phyloP scores from a whole-genome alignment of 805 yeast species.

The Ogataea methylovora region DNA sequence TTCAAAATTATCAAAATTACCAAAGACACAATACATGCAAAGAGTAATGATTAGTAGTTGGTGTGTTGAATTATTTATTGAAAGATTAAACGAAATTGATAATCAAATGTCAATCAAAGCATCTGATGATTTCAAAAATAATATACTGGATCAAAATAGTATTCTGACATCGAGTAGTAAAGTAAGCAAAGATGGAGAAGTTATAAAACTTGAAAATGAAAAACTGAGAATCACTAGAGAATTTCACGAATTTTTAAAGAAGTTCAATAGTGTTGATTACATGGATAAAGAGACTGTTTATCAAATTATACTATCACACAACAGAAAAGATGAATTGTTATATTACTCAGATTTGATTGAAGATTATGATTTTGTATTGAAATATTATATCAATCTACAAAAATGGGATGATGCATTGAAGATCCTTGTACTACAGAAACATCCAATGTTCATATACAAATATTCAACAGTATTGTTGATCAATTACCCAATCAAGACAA shows the following conservation, averaged over 20 bases:
- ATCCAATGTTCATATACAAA: constrained; percentile 47
- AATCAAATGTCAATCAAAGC: constrained; percentile 11
- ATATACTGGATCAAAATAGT: neutral
- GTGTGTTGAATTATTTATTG: constrained; percentile 54
- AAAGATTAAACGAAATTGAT: constrained; percentile 36
- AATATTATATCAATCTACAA: constrained; percentile 59
- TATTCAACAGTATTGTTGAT: constrained; percentile 62
- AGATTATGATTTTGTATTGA: constrained; percentile 63
- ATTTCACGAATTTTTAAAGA: constrained; percentile 42
- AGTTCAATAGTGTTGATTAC: constrained; percentile 33
- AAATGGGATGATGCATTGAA: constrained; percentile 70
- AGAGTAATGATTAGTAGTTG: constrained; percentile 51
- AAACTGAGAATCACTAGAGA: constrained; percentile 23
- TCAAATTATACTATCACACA: constrained; percentile 62
- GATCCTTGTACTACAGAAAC: constrained; percentile 42
- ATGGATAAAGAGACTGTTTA: constrained; percentile 66
- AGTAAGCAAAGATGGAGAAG: neutral
- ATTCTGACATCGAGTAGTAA: neutral
- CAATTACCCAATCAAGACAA: constrained; percentile 62
- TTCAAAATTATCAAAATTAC: constrained; percentile 30
- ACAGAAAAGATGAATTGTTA: constrained; percentile 55
- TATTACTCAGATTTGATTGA: constrained; percentile 58
- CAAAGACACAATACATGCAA: constrained; percentile 31
- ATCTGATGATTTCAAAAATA: constrained; percentile 6
- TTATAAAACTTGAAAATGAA: constrained; percentile 14